Percentiles rank a stretch among this genome's conserved stretches.
phyloP scores from a whole-genome alignment of 306 rosid species.

The Vicia faba region DNA sequence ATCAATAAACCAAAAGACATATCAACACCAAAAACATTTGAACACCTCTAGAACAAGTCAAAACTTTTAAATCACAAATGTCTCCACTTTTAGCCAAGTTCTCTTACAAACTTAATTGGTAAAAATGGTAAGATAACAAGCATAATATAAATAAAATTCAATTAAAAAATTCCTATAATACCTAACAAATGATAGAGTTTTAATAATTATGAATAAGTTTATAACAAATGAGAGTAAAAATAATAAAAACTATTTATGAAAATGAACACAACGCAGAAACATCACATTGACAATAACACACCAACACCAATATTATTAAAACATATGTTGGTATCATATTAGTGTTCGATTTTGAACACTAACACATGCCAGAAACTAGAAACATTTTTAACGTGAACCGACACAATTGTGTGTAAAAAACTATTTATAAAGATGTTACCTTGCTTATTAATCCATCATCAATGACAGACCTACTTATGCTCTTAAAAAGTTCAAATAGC shows the following conservation, averaged over 20 bases:
- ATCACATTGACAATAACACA: not conserved
- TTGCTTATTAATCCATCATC: constrained; percentile 91
- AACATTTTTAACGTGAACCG: not conserved
- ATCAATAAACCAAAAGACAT: no score
- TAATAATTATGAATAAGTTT: not conserved
- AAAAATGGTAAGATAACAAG: no score
- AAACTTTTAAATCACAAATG: no score
- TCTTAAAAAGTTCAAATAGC: constrained; percentile 82
- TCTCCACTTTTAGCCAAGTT: no score
- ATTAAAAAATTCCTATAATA: not conserved
- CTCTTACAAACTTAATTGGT: no score
- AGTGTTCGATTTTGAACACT: not conserved
- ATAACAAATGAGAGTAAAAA: not conserved
- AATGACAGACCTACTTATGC: constrained; percentile 70
- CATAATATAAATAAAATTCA: not conserved
- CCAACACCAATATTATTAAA: not conserved
- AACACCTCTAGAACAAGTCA: no score
- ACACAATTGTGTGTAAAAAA: not conserved
- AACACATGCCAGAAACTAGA: not conserved
- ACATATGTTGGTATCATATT: not conserved
- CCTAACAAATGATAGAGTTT: not conserved
- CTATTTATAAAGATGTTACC: constrained; percentile 47
- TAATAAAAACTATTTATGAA: not conserved
- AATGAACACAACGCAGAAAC: not conserved
- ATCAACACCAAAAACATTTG: no score